Percentiles rank a stretch among this genome's conserved stretches.
Conservation (phyloP, 202 grass and related monocot genomes). For the Dendrocalamus latiflorus region DNA sequence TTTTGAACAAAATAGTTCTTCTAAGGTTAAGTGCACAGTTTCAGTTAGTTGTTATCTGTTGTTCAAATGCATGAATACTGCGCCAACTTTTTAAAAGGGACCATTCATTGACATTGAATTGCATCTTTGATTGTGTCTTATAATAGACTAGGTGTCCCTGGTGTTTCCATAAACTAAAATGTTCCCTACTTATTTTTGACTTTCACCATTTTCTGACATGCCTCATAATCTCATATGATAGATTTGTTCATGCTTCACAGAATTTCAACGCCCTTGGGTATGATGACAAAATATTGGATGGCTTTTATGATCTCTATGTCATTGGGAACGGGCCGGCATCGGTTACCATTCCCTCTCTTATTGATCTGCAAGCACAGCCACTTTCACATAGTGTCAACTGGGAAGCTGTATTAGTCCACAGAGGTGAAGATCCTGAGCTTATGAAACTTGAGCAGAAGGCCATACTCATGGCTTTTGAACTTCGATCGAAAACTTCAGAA, state of each 20-base stretch:
- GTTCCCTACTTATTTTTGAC: neutral
- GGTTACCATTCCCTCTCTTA: constrained; percentile 67
- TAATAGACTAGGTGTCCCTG: neutral
- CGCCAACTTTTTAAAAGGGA: neutral
- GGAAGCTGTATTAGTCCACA: constrained; percentile 86
- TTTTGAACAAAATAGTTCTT: neutral
- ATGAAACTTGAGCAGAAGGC: constrained; percentile 77
- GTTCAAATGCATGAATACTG: neutral
- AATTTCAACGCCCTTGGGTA: constrained; percentile 85
- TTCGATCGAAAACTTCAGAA: constrained; percentile 50
- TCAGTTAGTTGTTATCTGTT: neutral
- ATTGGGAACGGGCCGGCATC: constrained; percentile 43
- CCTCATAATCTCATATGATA: constrained; percentile 7
- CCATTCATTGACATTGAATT: neutral
- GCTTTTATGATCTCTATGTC: constrained; percentile 91
- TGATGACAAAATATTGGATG: constrained; percentile 90
- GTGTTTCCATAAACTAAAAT: neutral
- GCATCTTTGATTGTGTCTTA: neutral
- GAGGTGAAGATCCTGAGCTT: constrained; percentile 75
- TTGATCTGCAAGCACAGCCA: constrained; percentile 51
- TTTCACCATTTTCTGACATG: constrained; percentile 13
- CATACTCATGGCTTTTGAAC: constrained; percentile 39
- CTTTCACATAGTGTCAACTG: constrained; percentile 62
- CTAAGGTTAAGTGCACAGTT: neutral
- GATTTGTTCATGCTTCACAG: constrained; percentile 57